A percentile compares a stretch with the other conserved stretches of the same genome.
phyloP scores from a whole-genome alignment of 2,329 filamentous ascomycete genomes.

The Plectosphaerella plurivora region DNA sequence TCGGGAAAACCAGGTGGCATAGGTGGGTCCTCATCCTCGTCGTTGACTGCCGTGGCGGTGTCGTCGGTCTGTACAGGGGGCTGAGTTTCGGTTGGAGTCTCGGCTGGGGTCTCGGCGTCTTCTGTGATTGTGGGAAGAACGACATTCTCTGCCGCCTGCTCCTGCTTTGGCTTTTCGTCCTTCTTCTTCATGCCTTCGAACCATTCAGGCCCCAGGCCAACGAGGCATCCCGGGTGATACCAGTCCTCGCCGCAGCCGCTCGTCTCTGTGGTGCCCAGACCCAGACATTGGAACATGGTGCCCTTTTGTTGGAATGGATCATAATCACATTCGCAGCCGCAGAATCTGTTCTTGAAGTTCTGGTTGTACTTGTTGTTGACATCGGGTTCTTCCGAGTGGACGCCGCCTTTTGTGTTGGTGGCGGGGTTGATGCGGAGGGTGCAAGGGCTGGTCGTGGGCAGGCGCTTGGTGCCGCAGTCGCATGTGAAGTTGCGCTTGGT shows the following conservation, averaged over 20 bases:
- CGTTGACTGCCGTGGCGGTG: conserved; percentile 13
- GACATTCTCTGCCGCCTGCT: conserved; percentile 10
- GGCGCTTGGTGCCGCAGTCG: conserved; percentile 86
- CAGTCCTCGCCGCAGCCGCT: conserved; percentile 96
- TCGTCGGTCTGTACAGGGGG: conserved; percentile 8
- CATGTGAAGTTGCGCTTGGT: conserved; percentile 93
- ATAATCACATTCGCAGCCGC: conserved; percentile 83
- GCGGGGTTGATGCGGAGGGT: conserved; percentile 66
- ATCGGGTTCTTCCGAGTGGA: conserved; percentile 70
- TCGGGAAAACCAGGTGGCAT: conserved; percentile 81
- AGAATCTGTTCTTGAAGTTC: conserved; percentile 92
- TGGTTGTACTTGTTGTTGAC: conserved; percentile 86
- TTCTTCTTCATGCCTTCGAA: conserved; percentile 46
- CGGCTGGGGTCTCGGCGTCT: conserved; percentile 34
- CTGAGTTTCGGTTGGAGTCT: conserved; percentile 17
- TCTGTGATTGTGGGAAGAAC: conserved; percentile 47
- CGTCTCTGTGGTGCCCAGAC: conserved; percentile 71
- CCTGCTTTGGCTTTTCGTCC: conserved; percentile 21
- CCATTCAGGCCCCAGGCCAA: conserved; percentile 74
- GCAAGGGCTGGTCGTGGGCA: conserved; percentile 68
- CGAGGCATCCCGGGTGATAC: conserved; percentile 92
- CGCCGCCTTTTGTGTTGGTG: conserved; percentile 71
- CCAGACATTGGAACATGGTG: conserved; percentile 97
- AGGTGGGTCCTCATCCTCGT: conserved; percentile 58
- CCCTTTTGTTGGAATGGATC: conserved; percentile 86